phyloP scores from a whole-genome alignment of 2,329 filamentous ascomycete species.

The Hypomyces perniciosus region DNA sequence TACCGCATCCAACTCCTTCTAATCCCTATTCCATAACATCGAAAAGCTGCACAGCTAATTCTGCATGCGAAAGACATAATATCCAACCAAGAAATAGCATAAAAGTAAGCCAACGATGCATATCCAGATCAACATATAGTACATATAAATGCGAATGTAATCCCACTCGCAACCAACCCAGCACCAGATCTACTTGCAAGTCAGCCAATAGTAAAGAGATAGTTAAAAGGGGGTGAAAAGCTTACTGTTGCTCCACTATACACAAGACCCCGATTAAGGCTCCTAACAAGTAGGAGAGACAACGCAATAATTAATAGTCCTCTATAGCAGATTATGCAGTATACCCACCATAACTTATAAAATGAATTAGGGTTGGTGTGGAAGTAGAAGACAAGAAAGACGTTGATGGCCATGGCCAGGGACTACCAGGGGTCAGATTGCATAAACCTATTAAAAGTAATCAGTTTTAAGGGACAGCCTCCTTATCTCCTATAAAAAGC shows the following conservation, averaged over 20 bases:
- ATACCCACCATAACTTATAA: slow-evolving; percentile 64
- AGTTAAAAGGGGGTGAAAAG: no score
- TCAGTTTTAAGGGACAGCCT: neutral
- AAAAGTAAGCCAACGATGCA: slow-evolving; percentile 51
- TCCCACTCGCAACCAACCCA: slow-evolving; percentile 53
- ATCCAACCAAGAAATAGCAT: slow-evolving; percentile 53
- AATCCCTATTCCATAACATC: slow-evolving; percentile 26
- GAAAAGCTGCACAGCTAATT: slow-evolving; percentile 51
- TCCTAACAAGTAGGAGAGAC: slow-evolving; percentile 53
- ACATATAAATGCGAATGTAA: slow-evolving; percentile 52
- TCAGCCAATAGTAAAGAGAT: neutral
- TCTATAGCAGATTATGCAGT: slow-evolving; percentile 65
- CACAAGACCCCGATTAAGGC: slow-evolving; percentile 31
- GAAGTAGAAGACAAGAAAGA: slow-evolving; percentile 63
- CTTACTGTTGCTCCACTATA: slow-evolving; percentile 53
- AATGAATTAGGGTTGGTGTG: slow-evolving; percentile 61
- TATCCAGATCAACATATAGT: slow-evolving; percentile 57
- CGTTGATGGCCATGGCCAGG: slow-evolving; percentile 76
- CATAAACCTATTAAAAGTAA: slow-evolving; percentile 55
- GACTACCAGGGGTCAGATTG: slow-evolving; percentile 72
- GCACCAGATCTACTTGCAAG: slow-evolving; percentile 48
- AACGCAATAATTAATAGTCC: slow-evolving; percentile 63
- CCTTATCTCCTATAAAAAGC: neutral
- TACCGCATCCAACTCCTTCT: slow-evolving; percentile 28
- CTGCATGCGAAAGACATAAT: slow-evolving; percentile 53